Evolutionary conservation across 495 filamentous ascomycete species (phyloP), one percentile per base, ranked within the genome.

Genomic region (Xylaria venustula): DNA sequence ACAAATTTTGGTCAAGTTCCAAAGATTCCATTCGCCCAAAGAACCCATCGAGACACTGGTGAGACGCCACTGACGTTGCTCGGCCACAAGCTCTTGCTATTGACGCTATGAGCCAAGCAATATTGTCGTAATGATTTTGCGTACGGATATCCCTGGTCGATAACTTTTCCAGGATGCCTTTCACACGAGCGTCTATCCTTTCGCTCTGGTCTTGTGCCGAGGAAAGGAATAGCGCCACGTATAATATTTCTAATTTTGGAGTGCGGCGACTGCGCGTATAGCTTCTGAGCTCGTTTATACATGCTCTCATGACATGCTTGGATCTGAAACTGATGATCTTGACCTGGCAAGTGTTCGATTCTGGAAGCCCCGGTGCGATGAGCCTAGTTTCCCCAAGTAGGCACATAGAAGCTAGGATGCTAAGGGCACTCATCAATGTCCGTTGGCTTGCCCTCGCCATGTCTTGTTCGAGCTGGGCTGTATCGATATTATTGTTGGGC

Each of bases 1-100:
- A 26, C 8, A 64, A 49, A 14, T 64, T 51, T 22, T 45, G 54
- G 11, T 54, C 49, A 12, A 71, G 53, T 25, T 52, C 25, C 46
- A 71, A 62, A 53, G 44, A 22, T 23, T 60, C 52, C 32, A 71
- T 46, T 20, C 64, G 66, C 17, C 44, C 51, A 22, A 72, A 75
- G 8, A 75, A 51, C 30, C 30, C 58, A 44, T 74, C 57, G n/a
- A 77, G 64, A 58, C 71, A 67, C 23, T 69, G 66, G 22, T 74
- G 73, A 30, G 73, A 72, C 42, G 65, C 65, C 58, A 62, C 60
- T 1, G 67, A 67, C 48, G 67, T 62, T 9, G 66, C 75, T 56
- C 69, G 62, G 8, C 71, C 67, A 26, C 71, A 76, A 49, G 67
- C 71, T 17, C 68, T 69, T 25, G 75, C 75, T 47, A 75, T 63